Base-by-base conservation (phyloP, 1,284 basidiomycete species). In the Trichosporon sp. region DNA sequence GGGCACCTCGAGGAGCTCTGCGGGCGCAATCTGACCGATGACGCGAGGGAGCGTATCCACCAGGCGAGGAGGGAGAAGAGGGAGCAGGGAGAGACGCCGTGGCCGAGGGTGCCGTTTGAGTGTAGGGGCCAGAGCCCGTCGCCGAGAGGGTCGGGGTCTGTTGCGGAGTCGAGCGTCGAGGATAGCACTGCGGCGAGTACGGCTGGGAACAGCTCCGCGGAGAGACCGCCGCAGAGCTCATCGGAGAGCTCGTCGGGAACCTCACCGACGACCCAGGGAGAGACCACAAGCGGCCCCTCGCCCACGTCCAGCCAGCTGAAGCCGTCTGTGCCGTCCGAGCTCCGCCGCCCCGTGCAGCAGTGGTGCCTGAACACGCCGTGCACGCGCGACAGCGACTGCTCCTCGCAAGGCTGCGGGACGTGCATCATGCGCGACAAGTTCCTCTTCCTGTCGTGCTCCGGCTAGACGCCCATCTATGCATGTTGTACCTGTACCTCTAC, bases 381-480 rank as follows among this genome's bases (percentile, higher is more conserved):
- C 29, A 18, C 27, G 7, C 21, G 56, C 6, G 56, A 60, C 27
- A n/a, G 18, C 18, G 56, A 60, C 31, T 60, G 56, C 56, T n/a
- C 6, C 15, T 31, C 18, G 18, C 56, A 60, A 23, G 56, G 56
- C 15, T 60, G 56, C 56, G 56, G 29, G 15, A 31, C 56, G 29
- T 60, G 56, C 56, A 32, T 60, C 27, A 60, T 60, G 56, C 56
- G 56, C 1, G 56, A 60, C 56, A 60, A 31, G 56, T 31, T 60
- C 56, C 29, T 60, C 27, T 60, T 60, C 27, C 56, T 60, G 29
- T 60, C 56, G 4, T 60, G 56, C 13, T 25, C 53, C 15, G 53
- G 53, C 25, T 56, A 56, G n/a, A 12, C 38, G 15, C 3, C 13
- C 23, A n/a, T 29, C 27, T 32, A 60, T 60, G 56, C 56, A 60